Percentiles rank a stretch among this genome's conserved stretches.
Evolutionary conservation across 345 rosid genomes (phyloP).

Genomic region (Eutrema japonicum): DNA sequence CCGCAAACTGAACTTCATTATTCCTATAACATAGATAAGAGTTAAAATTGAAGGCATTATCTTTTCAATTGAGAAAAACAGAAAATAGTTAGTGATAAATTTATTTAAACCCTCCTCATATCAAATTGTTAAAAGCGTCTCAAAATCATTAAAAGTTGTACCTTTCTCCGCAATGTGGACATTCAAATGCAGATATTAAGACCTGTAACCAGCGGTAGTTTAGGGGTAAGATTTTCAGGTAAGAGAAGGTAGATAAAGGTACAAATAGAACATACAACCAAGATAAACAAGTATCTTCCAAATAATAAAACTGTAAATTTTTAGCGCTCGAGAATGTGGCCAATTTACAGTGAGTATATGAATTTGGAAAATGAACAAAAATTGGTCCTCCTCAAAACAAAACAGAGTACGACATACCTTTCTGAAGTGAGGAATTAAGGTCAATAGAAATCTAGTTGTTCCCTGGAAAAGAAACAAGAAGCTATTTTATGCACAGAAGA

Average conservation of each 20-base stretch:
- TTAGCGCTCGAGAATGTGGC: neutral
- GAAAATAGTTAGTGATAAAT: neutral
- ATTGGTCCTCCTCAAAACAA: neutral
- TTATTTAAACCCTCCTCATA: neutral
- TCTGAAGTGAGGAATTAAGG: conserved; percentile 85
- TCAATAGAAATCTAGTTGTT: conserved; percentile 66
- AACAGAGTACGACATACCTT: conserved; percentile 54
- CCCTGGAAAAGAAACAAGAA: conserved; percentile 56
- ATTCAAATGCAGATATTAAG: conserved; percentile 87
- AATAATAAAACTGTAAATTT: neutral
- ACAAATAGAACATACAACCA: neutral
- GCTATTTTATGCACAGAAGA: conserved; percentile 13
- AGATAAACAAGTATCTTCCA: neutral
- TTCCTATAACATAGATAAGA: conserved; percentile 53
- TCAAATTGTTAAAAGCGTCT: neutral
- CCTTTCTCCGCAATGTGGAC: conserved; percentile 94
- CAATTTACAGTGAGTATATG: neutral
- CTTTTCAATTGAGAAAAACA: neutral
- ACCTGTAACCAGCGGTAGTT: conserved; percentile 53
- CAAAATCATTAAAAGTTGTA: conserved; percentile 32
- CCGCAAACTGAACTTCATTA: conserved; percentile 96
- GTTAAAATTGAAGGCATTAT: neutral
- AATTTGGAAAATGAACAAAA: neutral
- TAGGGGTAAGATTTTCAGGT: conserved; percentile 7
- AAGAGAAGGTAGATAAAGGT: conserved; percentile 10